Conservation (phyloP, 306 rosid genomes). For the Citrullus mucosospermus region DNA sequence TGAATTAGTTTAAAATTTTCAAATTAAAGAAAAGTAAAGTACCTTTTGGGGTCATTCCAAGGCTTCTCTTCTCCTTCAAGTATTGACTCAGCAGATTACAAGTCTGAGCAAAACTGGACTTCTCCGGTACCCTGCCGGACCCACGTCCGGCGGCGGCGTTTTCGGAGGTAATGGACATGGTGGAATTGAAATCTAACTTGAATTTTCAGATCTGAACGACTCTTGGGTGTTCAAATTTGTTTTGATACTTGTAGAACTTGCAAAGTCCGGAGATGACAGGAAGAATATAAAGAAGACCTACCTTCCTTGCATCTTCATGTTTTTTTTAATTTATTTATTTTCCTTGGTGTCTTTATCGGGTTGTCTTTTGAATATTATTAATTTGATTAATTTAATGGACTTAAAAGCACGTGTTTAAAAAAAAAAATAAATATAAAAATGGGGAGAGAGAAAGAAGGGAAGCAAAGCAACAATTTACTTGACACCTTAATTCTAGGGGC, state of each 20-base stretch:
- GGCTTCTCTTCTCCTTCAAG: slow-evolving; percentile 63
- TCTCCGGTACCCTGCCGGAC: slow-evolving; percentile 38
- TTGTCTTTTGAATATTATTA: not conserved
- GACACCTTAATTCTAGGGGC: not conserved
- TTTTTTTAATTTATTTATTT: slow-evolving; percentile 1
- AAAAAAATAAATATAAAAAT: not conserved
- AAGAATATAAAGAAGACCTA: slow-evolving; percentile 10
- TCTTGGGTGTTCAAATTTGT: not conserved
- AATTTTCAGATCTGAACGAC: not conserved
- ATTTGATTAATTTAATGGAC: not conserved
- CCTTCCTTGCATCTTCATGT: slow-evolving; percentile 15
- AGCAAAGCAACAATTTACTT: not conserved
- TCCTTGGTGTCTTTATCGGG: not conserved
- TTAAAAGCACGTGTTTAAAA: slow-evolving; percentile 59
- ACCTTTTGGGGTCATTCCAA: slow-evolving; percentile 13
- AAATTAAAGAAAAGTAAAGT: not conserved
- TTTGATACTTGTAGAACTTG: not conserved
- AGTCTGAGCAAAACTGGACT: slow-evolving; percentile 54
- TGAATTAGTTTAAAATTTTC: not conserved
- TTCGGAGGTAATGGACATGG: slow-evolving; percentile 1
- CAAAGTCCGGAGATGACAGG: not conserved
- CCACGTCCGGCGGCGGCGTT: slow-evolving; percentile 21
- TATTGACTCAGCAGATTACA: slow-evolving; percentile 53
- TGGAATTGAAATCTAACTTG: not conserved
- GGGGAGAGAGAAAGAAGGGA: not conserved